Evolutionary conservation across 768 basidiomycete species (phyloP).

Genomic region (Termitomyces sp.): DNA sequence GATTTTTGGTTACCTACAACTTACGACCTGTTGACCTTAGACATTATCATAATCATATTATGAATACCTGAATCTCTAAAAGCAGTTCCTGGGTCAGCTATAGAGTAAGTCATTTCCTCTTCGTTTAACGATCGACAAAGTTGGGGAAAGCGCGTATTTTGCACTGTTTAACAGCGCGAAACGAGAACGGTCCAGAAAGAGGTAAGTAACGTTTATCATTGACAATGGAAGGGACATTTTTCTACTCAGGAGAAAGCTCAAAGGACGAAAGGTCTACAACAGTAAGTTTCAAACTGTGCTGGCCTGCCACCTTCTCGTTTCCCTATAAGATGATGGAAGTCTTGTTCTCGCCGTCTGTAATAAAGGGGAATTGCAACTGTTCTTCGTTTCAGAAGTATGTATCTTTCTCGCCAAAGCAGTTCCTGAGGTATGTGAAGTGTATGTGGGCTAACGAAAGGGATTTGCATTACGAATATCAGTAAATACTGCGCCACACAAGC

Average conservation of each 20-base stretch:
- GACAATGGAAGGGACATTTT: too few species aligned
- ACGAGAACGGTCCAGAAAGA: not conserved
- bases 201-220: not conserved
- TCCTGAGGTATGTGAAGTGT: not conserved
- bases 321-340: too few species aligned
- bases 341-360: not conserved
- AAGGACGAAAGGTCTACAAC: too few species aligned
- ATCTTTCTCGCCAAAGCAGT: not conserved
- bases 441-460: too few species aligned
- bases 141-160: not conserved
- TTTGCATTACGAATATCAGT: not conserved
- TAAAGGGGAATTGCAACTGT: not conserved
- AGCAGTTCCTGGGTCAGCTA: too few species aligned
- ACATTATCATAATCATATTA: not conserved
- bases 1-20: constrained; percentile 1
- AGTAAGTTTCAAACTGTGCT: too few species aligned
- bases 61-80: not conserved
- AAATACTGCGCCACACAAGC: not conserved
- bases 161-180: too few species aligned
- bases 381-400: not conserved
- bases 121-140: not conserved
- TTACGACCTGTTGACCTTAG: not conserved
- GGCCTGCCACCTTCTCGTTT: too few species aligned
- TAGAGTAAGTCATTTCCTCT: not conserved
- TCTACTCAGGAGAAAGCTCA: too few species aligned